These are phyloP conservation scores for Mycena amicta DNA, from an alignment of 768 basidiomycete genomes.

Conservation along the genomic window DNA sequence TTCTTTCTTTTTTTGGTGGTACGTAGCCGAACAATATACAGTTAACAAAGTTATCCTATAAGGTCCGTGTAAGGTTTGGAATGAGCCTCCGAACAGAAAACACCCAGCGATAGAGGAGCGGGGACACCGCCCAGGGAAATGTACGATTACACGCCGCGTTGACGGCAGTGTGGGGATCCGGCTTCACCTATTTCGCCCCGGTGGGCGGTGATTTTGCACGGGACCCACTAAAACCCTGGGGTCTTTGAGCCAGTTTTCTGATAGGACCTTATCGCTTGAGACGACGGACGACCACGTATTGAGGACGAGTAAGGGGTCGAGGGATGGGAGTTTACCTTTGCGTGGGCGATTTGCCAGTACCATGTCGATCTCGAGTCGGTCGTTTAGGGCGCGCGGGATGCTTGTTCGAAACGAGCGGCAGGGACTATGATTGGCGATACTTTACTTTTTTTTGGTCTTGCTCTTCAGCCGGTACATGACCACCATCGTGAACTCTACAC, in stretches of 20 bases:
- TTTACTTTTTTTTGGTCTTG: too few relatives aligned
- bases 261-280: not conserved
- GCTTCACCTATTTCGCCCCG: not conserved
- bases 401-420: too few relatives aligned
- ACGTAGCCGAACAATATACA: not conserved
- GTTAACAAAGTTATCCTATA: not conserved
- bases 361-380: constrained; percentile 1
- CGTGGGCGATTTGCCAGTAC: not conserved
- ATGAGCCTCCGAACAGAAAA: not conserved
- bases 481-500: too few relatives aligned
- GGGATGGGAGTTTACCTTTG: not conserved
- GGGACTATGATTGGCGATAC: too few relatives aligned
- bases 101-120: not conserved
- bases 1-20: constrained; percentile 3
- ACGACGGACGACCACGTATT: constrained; percentile 7
- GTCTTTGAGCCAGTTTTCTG: constrained; percentile 3
- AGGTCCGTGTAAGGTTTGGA: not conserved
- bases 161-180: not conserved
- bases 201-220: not conserved
- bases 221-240: constrained; percentile 24
- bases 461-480: too few relatives aligned
- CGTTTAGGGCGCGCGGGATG: constrained; percentile 1
- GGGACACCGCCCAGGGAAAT: not conserved
- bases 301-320: not conserved
- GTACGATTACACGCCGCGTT: not conserved